Conservation (phyloP, 208 protist genomes). For the Trypanosoma avium region DNA sequence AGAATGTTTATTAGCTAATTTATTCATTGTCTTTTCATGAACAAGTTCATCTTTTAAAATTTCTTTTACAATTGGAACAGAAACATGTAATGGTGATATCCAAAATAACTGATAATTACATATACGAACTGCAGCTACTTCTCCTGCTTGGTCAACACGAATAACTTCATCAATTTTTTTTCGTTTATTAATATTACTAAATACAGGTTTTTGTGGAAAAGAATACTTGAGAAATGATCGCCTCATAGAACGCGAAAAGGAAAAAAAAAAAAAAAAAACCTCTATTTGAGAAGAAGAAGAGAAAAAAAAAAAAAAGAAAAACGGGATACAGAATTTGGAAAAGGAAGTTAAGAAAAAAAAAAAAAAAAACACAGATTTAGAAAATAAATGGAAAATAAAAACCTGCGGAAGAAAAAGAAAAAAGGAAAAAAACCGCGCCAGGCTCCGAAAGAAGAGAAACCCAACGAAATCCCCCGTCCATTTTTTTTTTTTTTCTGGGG, state of each 20-base stretch:
- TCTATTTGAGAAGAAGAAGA: background rate
- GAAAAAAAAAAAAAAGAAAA: constrained; percentile 24
- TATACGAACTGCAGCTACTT: constrained; percentile 81
- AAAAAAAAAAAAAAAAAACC: constrained; percentile 9
- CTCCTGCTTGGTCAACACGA: constrained; percentile 81
- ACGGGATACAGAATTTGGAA: background rate
- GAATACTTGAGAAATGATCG: background rate
- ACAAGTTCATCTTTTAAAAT: constrained; percentile 81
- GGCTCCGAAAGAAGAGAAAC: background rate
- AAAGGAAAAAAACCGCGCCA: constrained; percentile 5
- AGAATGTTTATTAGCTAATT: constrained; percentile 65
- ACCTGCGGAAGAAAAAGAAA: background rate
- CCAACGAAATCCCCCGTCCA: background rate
- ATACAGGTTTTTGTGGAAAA: too few relatives aligned
- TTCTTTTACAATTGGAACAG: constrained; percentile 68
- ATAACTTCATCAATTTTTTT: constrained; percentile 82
- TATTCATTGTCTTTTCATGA: constrained; percentile 71
- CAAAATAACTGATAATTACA: constrained; percentile 69
- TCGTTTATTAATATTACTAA: constrained; percentile 48
- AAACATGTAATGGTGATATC: constrained; percentile 74
- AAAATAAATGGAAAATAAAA: background rate
- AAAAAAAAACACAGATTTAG: constrained; percentile 18
- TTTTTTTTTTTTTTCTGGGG: background rate
- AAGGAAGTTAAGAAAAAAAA: constrained; percentile 21
- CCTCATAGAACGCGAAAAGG: background rate